These are phyloP conservation scores for Neurospora intermedia DNA, from an alignment of 495 filamentous ascomycete genomes.

Conservation along the genomic window DNA sequence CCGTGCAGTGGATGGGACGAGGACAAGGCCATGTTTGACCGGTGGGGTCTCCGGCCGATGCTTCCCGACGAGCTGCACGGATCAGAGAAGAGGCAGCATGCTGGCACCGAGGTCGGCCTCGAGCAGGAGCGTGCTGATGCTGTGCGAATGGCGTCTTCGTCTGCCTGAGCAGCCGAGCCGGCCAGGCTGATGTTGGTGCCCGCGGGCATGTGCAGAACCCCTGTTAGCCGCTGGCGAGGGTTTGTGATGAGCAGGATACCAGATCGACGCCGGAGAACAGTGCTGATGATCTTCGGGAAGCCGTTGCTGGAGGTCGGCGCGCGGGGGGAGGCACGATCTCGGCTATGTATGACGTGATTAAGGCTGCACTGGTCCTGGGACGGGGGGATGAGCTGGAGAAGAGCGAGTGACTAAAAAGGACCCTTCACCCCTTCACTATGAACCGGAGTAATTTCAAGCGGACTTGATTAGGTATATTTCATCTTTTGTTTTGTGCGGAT, in stretches of 20 bases:
- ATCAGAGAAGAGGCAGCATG: neutral
- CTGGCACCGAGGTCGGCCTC: neutral
- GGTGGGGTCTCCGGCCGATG: slow-evolving; percentile 60
- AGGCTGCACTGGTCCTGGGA: neutral
- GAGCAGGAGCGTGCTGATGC: neutral
- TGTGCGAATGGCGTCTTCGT: neutral
- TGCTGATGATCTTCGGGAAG: neutral
- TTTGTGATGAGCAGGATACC: neutral
- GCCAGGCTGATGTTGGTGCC: neutral
- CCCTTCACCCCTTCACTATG: neutral
- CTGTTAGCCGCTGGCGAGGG: neutral
- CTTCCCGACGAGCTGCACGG: neutral
- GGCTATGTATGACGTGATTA: neutral
- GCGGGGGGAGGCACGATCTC: neutral
- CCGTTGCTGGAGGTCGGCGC: neutral
- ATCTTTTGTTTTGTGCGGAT: neutral
- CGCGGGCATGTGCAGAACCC: neutral
- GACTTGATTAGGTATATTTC: neutral
- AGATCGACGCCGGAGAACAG: neutral
- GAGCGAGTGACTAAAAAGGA: neutral
- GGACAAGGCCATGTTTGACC: slow-evolving; percentile 66
- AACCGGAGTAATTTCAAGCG: neutral
- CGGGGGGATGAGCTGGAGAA: neutral
- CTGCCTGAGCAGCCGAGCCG: neutral
- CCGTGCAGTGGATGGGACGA: slow-evolving; percentile 83